phyloP scores from a whole-genome alignment of 345 rosid genomes.

The Boechera stricta region DNA sequence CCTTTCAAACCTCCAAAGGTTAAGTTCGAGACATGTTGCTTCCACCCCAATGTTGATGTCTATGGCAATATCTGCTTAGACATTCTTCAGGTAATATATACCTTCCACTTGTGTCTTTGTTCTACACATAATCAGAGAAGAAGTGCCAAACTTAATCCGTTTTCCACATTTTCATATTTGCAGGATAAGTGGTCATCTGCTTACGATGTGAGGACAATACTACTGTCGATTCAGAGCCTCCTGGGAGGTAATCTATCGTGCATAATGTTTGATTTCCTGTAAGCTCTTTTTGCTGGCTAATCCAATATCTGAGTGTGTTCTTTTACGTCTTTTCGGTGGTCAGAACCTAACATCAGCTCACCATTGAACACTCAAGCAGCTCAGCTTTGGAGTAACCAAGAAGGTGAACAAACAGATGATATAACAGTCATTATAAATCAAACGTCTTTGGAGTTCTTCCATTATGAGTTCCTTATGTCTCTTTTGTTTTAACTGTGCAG shows the following conservation, averaged over 20 bases:
- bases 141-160: neutral
- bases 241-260: slow-evolving; percentile 72
- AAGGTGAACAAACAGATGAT: slow-evolving; percentile 51
- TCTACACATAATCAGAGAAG: neutral
- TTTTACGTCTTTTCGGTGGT: slow-evolving; percentile 7
- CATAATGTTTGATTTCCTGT: neutral
- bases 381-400: slow-evolving; percentile 94
- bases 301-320: slow-evolving; percentile 12
- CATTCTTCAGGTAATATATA: slow-evolving; percentile 83
- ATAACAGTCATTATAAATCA: neutral
- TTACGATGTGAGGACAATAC: slow-evolving; percentile 89
- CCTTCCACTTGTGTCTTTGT: neutral
- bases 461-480: slow-evolving; percentile 22
- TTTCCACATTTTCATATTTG: neutral
- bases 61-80: slow-evolving; percentile 93
- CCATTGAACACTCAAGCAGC: slow-evolving; percentile 97
- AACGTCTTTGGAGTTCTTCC: neutral
- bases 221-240: slow-evolving; percentile 89
- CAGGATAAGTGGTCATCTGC: slow-evolving; percentile 99
- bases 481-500: slow-evolving; percentile 43
- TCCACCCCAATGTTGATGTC: slow-evolving; percentile 94
- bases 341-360: slow-evolving; percentile 94
- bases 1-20: slow-evolving; percentile 97
- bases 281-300: neutral
- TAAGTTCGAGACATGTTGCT: slow-evolving; percentile 91